Conservation (phyloP, 768 basidiomycete species). For the Trametes punicea region DNA sequence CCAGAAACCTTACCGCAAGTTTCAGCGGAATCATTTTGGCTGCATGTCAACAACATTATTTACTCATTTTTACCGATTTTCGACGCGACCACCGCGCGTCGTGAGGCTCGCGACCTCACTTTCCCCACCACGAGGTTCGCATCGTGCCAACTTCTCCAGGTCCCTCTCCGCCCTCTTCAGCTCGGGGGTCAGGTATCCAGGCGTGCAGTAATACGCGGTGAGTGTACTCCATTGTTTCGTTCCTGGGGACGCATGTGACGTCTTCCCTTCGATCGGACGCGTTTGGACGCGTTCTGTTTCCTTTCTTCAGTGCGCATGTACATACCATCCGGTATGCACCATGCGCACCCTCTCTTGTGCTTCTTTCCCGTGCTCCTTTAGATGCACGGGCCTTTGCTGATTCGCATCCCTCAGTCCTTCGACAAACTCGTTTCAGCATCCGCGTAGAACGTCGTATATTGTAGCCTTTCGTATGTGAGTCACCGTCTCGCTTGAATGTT, state of each 20-base stretch:
- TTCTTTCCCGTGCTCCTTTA: background rate
- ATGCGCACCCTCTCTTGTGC: background rate
- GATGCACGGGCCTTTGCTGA: constrained; percentile 6
- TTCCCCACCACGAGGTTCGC: constrained; percentile 19
- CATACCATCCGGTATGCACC: background rate
- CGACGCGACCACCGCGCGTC: constrained; percentile 13
- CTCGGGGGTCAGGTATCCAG: constrained; percentile 10
- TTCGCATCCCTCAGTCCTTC: constrained; percentile 6
- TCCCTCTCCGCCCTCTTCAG: constrained; percentile 2
- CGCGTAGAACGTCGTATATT: constrained; percentile 14
- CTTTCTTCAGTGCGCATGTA: constrained; percentile 13
- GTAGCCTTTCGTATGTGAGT: constrained; percentile 21
- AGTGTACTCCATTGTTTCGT: background rate
- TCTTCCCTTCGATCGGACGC: constrained; percentile 15
- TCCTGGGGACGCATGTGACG: constrained; percentile 14
- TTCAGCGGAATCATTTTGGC: constrained; percentile 29
- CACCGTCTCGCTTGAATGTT: constrained; percentile 8
- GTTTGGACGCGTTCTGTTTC: constrained; percentile 14
- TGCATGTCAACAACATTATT: constrained; percentile 24
- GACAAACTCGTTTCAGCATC: constrained; percentile 12
- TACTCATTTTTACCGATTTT: constrained; percentile 22
- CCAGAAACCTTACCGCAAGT: constrained; percentile 20
- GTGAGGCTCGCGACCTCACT: constrained; percentile 16
- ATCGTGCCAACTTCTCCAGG: constrained; percentile 11
- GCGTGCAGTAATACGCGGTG: constrained; percentile 9